phyloP scores from a whole-genome alignment of 2,329 filamentous ascomycete species.

The Trichophyton verrucosum region DNA sequence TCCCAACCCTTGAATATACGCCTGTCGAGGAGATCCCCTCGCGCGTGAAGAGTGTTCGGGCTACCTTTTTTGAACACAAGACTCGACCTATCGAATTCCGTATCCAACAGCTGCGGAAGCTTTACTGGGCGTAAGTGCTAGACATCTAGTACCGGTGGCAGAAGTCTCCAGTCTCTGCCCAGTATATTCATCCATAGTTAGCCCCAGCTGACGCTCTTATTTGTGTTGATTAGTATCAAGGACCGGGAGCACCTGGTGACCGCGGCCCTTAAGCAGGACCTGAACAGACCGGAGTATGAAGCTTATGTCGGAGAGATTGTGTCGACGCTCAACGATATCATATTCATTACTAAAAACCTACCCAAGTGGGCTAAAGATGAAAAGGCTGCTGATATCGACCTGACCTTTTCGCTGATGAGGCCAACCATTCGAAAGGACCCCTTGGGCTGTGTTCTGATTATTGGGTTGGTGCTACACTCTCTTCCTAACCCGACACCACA shows the following conservation, averaged over 20 bases:
- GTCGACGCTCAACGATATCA: conserved; percentile 68
- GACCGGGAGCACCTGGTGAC: conserved; percentile 63
- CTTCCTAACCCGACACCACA: background rate
- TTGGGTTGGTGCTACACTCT: conserved; percentile 46
- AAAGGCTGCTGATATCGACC: conserved; percentile 53
- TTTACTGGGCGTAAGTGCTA: conserved; percentile 66
- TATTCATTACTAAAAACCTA: conserved; percentile 65
- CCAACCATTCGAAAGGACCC: conserved; percentile 79
- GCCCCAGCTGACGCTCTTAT: background rate
- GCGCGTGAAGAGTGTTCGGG: conserved; percentile 48
- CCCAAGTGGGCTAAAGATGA: conserved; percentile 77
- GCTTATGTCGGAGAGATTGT: conserved; percentile 60
- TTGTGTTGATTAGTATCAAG: conserved; percentile 40
- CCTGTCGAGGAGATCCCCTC: conserved; percentile 53
- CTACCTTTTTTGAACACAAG: conserved; percentile 64
- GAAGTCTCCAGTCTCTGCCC: background rate
- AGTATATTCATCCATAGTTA: background rate
- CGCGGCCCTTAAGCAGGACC: conserved; percentile 63
- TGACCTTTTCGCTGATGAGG: conserved; percentile 55
- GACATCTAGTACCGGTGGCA: background rate
- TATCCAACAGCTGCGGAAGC: conserved; percentile 73
- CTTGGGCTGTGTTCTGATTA: conserved; percentile 67
- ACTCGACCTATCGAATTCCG: conserved; percentile 76
- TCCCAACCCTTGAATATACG: conserved; percentile 46
- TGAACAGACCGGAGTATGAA: conserved; percentile 69